Conservation (phyloP, 345 rosid genomes). For the Alliaria petiolata region DNA sequence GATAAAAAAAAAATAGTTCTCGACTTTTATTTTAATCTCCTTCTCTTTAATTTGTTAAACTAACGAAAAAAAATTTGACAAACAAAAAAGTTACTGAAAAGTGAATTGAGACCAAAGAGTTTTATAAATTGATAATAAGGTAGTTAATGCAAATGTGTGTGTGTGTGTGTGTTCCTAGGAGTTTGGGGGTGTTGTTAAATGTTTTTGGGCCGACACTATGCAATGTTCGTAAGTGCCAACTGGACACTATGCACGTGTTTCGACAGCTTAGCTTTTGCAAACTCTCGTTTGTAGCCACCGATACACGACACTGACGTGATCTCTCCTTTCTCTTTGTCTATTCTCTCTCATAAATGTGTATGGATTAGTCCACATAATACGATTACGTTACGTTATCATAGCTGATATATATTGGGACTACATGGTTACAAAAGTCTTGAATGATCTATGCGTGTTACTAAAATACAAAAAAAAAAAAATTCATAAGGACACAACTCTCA, state of each 20-base stretch:
- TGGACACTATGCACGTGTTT: slow-evolving; percentile 18
- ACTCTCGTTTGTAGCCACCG: not conserved
- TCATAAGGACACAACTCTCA: no score
- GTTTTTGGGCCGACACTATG: slow-evolving; percentile 18
- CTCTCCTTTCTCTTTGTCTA: not conserved
- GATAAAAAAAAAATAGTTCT: no score
- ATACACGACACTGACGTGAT: slow-evolving; percentile 10
- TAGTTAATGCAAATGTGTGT: not conserved
- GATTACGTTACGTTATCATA: not conserved
- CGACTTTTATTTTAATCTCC: not conserved
- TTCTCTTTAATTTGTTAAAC: not conserved
- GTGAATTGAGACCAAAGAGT: not conserved
- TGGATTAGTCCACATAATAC: not conserved
- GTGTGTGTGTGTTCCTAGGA: slow-evolving; percentile 15
- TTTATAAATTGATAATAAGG: not conserved
- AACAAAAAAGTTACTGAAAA: not conserved
- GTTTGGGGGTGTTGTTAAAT: slow-evolving; percentile 17
- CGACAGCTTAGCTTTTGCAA: slow-evolving; percentile 21
- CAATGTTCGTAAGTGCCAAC: slow-evolving; percentile 20
- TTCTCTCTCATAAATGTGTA: not conserved
- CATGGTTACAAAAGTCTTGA: not conserved
- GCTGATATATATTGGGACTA: not conserved
- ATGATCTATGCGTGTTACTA: not conserved
- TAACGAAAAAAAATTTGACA: not conserved
- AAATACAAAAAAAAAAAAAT: no score